Base-by-base conservation (phyloP, 352 stramenopile species). In the Pythium diclinum region DNA sequence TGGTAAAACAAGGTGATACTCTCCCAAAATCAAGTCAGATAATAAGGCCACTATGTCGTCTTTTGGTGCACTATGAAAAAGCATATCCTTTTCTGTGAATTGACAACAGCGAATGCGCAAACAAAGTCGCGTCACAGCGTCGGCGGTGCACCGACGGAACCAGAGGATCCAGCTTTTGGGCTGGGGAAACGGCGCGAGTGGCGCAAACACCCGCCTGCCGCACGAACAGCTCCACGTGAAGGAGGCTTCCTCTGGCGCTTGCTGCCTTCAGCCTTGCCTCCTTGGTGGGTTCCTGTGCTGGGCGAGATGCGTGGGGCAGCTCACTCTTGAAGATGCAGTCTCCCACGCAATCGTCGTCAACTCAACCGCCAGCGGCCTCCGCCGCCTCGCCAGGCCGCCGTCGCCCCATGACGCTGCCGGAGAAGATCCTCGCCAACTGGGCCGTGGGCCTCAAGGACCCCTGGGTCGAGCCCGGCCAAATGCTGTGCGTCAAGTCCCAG, bases 401-500 rank as follows among this genome's bases (percentile, higher is more conserved):
- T 49, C 79, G 81, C 40, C 82, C 82, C 58, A 83, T 94, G 57
- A 88, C 79, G 68, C 72, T 94, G 62, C 83, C 82, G 11, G 85
- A 94, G 68, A 94, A 94, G 78, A 94, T 94, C 65, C 70, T 94
- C 36, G 77, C 79, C 13, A 70, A 94, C 75, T 87, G 77, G 70
- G 83, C 83, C 54, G 80, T 94, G 48, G 85, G 85, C 3, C 79
- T 92, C 32, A 78, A 75, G 23, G 71, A 83, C 58, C 83, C 83
- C 21, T 80, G 83, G 63, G 75, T 94, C 11, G 56, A 76, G 34
- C 81, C 82, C 2, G 80, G 79, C 17, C 79, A 94, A 58, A 91
- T 94, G 81, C 76, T 94, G 60, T 94, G 85, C 71, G 85, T 94
- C 42, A 92, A 94, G 64, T 75, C 79, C 46, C 79, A 92, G 70